Percentiles rank a stretch among this genome's conserved stretches.
Conservation (phyloP, 2,329 filamentous ascomycete genomes). For the Fusarium sulawesiense region DNA sequence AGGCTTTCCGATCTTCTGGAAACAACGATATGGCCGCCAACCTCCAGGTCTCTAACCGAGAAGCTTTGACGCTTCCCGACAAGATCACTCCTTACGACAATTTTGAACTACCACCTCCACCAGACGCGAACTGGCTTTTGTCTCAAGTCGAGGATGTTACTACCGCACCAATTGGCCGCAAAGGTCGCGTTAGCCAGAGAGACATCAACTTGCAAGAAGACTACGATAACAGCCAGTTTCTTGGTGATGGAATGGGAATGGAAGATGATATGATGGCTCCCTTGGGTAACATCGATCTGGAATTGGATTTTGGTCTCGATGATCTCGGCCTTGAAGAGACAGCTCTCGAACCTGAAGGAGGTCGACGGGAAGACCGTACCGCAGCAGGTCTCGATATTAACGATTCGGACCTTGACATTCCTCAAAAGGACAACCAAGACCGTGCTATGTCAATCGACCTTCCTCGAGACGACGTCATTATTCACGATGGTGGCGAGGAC, state of each 20-base stretch:
- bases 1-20: conserved; percentile 94
- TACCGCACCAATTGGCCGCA: conserved; percentile 65
- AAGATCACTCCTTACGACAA: conserved; percentile 92
- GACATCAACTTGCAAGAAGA: conserved; percentile 78
- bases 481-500: conserved; percentile 72
- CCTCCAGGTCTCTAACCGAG: conserved; percentile 82
- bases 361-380: conserved; percentile 74
- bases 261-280: conserved; percentile 69
- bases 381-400: conserved; percentile 53
- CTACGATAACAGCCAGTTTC: conserved; percentile 81
- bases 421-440: conserved; percentile 66
- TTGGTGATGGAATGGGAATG: conserved; percentile 72
- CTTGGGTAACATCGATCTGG: conserved; percentile 75
- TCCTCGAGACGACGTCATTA: conserved; percentile 65
- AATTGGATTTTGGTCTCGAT: conserved; percentile 80
- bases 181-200: conserved; percentile 67
- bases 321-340: conserved; percentile 75
- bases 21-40: conserved; percentile 95
- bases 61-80: conserved; percentile 89
- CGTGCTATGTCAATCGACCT: conserved; percentile 67
- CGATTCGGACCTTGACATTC: conserved; percentile 69
- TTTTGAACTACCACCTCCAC: conserved; percentile 80
- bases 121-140: conserved; percentile 86
- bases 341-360: conserved; percentile 77
- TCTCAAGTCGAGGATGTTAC: conserved; percentile 76